A percentile compares a stretch with the other conserved stretches of the same genome.
phyloP scores from a whole-genome alignment of 2,329 filamentous ascomycete genomes.

The Macrophomina tecta region DNA sequence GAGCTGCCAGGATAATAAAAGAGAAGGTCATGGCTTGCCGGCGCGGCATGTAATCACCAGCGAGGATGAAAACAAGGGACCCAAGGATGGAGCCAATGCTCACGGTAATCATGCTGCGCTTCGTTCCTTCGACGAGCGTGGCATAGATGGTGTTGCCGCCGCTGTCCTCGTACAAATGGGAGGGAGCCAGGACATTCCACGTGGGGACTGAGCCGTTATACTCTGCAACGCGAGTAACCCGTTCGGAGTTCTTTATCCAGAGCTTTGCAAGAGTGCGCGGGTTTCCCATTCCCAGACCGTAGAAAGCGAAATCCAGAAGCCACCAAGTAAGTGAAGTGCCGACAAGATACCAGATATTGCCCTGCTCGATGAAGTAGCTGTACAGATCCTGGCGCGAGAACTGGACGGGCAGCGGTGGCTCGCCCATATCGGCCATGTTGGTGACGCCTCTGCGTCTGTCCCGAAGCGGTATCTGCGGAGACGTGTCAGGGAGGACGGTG shows the following conservation, averaged over 20 bases:
- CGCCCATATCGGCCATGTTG: conserved; percentile 35
- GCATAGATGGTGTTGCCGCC: conserved; percentile 35
- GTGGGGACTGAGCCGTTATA: conserved; percentile 1
- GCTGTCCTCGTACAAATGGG: neutral
- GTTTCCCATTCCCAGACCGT: conserved; percentile 44
- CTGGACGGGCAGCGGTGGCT: conserved; percentile 34
- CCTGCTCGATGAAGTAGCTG: conserved; percentile 42
- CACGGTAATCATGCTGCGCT: conserved; percentile 43
- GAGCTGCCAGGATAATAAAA: conserved; percentile 39
- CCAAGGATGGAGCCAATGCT: conserved; percentile 42
- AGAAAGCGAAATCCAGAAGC: conserved; percentile 45
- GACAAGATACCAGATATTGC: conserved; percentile 45
- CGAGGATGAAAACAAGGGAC: conserved; percentile 41
- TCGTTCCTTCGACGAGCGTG: conserved; percentile 38
- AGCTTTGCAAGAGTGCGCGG: conserved; percentile 44
- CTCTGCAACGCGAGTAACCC: neutral
- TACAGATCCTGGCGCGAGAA: conserved; percentile 40
- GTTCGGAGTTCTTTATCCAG: conserved; percentile 35
- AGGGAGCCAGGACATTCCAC: conserved; percentile 17
- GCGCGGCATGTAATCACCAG: conserved; percentile 42
- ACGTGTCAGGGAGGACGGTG: conserved; percentile 30
- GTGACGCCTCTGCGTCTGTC: conserved; percentile 36
- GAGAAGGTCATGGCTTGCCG: conserved; percentile 44
- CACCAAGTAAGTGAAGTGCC: conserved; percentile 46
- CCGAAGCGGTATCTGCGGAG: conserved; percentile 37